Conservation (phyloP, 2,329 filamentous ascomycete species). For the Penicillium sp. region DNA sequence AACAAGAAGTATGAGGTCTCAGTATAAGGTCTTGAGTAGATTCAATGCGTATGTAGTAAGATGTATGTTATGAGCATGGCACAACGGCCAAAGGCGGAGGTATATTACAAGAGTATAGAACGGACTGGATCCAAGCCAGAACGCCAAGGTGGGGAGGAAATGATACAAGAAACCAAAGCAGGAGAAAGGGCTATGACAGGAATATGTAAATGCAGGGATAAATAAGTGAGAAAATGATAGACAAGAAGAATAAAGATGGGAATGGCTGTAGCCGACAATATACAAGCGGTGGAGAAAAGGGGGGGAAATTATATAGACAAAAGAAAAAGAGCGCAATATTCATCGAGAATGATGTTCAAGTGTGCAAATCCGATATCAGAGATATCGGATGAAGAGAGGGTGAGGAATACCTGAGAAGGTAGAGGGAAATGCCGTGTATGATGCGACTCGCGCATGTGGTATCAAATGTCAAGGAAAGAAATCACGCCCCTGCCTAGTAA, state of each 20-base stretch:
- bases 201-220: constrained; percentile 11
- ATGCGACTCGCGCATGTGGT: constrained; percentile 37
- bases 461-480: constrained; percentile 31
- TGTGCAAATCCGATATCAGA: constrained; percentile 9
- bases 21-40: background rate
- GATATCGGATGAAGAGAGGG: constrained; percentile 11
- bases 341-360: constrained; percentile 16
- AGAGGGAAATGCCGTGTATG: constrained; percentile 27
- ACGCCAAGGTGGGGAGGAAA: constrained; percentile 18
- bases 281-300: constrained; percentile 20
- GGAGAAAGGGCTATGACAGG: constrained; percentile 9
- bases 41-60: constrained; percentile 10
- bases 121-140: constrained; percentile 27
- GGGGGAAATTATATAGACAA: constrained; percentile 19
- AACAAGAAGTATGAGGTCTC: background rate
- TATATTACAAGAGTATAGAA: constrained; percentile 38
- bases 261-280: constrained; percentile 25
- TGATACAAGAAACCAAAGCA: constrained; percentile 19
- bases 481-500: constrained; percentile 14
- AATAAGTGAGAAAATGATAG: constrained; percentile 14
- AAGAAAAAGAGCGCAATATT: constrained; percentile 25
- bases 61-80: constrained; percentile 27
- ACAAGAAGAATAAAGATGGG: constrained; percentile 4
- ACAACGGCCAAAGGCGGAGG: constrained; percentile 16
- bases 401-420: constrained; percentile 4